Conservation (phyloP, 345 rosid species). For the Ailanthus altissimus region DNA sequence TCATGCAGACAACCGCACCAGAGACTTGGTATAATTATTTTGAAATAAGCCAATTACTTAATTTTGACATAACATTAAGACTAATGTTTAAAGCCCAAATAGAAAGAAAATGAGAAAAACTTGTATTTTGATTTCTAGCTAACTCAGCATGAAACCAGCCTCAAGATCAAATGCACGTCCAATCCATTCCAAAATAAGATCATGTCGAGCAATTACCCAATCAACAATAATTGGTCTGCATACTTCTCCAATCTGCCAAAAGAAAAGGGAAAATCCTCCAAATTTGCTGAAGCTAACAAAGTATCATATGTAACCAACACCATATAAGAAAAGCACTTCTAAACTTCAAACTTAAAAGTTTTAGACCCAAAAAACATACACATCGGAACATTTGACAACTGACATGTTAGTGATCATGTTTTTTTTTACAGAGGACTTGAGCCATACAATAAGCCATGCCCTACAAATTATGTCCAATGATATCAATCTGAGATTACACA, state of each 20-base stretch:
- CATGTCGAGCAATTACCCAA: conserved; percentile 93
- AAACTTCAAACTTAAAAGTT: neutral
- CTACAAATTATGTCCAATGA: neutral
- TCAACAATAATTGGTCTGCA: conserved; percentile 81
- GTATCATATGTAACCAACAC: neutral
- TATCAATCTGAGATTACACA: neutral
- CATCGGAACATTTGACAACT: neutral
- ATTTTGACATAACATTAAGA: neutral
- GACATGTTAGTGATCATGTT: neutral
- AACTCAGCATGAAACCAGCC: conserved; percentile 43
- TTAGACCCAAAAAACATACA: conserved; percentile 2
- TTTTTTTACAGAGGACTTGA: neutral
- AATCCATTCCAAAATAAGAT: conserved; percentile 90
- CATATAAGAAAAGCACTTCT: conserved; percentile 6
- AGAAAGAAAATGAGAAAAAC: too few species aligned
- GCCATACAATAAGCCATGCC: neutral
- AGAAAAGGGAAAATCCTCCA: neutral
- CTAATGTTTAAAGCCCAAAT: neutral
- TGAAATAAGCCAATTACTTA: too few species aligned
- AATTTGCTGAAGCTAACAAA: conserved; percentile 10
- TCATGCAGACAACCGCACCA: too few species aligned
- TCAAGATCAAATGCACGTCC: conserved; percentile 90
- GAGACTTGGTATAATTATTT: too few species aligned
- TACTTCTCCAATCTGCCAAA: conserved; percentile 72
- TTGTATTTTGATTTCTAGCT: neutral